Percentiles rank a stretch among this genome's conserved stretches.
phyloP scores from a whole-genome alignment of 306 rosid genomes.

The Rubus parviflorus region DNA sequence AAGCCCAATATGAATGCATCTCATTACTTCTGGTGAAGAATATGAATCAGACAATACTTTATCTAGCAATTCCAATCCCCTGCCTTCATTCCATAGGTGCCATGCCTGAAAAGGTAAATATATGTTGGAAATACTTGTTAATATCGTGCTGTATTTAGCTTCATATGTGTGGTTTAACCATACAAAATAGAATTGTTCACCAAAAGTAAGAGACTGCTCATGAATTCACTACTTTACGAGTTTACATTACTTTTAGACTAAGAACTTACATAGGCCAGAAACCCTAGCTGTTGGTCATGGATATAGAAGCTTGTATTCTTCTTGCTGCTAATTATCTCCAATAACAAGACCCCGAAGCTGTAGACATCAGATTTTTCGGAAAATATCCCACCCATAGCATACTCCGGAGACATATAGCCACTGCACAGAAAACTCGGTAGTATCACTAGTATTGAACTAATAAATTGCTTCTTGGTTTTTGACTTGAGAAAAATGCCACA shows the following conservation, averaged over 20 bases:
- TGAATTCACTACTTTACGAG: neutral
- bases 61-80: conserved; percentile 11
- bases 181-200: neutral
- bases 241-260: neutral
- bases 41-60: neutral
- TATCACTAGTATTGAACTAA: no score
- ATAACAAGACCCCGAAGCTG: conserved; percentile 32
- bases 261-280: conserved; percentile 33
- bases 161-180: neutral
- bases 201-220: no score
- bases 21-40: neutral
- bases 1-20: conserved; percentile 25
- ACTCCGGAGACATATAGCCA: no score
- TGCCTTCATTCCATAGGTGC: conserved; percentile 19
- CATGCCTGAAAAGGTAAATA: neutral
- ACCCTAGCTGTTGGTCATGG: conserved; percentile 7
- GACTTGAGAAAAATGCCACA: neutral
- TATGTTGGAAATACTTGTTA: neutral
- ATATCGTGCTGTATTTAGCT: neutral
- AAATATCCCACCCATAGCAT: conserved; percentile 15
- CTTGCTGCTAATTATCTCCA: conserved; percentile 35
- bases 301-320: conserved; percentile 25
- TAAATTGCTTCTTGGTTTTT: neutral
- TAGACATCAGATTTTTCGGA: conserved; percentile 32
- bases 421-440: neutral